phyloP scores from a whole-genome alignment of 164 flowering plant species.

The Cinnamomum micranthum region DNA sequence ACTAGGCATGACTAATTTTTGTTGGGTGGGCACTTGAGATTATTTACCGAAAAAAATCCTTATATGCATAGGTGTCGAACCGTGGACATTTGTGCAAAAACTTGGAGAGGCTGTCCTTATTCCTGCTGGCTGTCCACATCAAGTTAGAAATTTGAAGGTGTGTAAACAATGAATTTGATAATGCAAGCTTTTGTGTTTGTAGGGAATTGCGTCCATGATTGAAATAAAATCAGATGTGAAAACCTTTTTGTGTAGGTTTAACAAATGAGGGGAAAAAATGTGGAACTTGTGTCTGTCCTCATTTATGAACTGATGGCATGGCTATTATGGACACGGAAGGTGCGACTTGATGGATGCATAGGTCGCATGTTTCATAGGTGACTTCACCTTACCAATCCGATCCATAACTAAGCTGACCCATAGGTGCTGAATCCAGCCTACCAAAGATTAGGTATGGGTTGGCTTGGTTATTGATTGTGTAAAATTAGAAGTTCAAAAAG shows the following conservation, averaged over 20 bases:
- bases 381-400: too few relatives aligned
- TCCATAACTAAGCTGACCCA: too few relatives aligned
- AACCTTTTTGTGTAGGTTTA: not conserved
- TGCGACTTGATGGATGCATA: too few relatives aligned
- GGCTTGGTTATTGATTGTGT: not conserved
- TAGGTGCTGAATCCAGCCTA: too few relatives aligned
- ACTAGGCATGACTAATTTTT: not conserved
- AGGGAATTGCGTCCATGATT: not conserved
- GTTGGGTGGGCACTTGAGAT: not conserved
- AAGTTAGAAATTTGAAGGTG: slow-evolving; percentile 53
- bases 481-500: not conserved
- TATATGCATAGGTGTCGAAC: slow-evolving; percentile 38
- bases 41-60: not conserved
- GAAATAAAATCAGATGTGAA: not conserved
- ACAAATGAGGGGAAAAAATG: not conserved
- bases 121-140: slow-evolving; percentile 68
- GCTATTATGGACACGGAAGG: not conserved
- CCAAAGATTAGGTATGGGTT: too few relatives aligned
- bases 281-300: not conserved
- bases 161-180: not conserved
- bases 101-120: slow-evolving; percentile 60
- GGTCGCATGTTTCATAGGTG: too few relatives aligned
- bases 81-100: slow-evolving; percentile 54
- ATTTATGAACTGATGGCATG: not conserved
- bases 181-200: not conserved